Evolutionary conservation across 2,329 filamentous ascomycete species (phyloP), one percentile per base, ranked within the genome.

Genomic region (Paracoccidioides brasiliensis): DNA sequence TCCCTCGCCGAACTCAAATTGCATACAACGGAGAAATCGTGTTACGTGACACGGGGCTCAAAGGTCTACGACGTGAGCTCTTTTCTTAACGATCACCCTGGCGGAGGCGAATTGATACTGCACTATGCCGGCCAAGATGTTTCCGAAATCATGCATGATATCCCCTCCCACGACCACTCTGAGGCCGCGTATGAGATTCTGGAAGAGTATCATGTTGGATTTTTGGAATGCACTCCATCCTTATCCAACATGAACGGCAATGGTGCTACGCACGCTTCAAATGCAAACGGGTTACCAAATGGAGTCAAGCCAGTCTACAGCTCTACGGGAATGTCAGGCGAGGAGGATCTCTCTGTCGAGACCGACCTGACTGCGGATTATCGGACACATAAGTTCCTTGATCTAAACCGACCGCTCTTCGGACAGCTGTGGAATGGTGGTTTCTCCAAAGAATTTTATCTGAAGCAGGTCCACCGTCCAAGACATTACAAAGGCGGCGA

Each of bases 121-220:
- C 87, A 95, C 54, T 95, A 93, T 69, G 93, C 80, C 37, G 91
- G 91, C 62, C 88, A 89, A 70, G 93, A 98, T 70, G 78, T 96
- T 56, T 79, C 81, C 60, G 78, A 83, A 3, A 94, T 96, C 57
- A 77, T 98, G 72, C 83, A 86, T 67, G 90, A 98, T 66, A 78
- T 84, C 58, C 74, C 80, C 45, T 96, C 90, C 38, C 93, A 98
- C 67, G 74, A 77, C 45, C 93, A 98, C 70, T 89, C 86, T 50
- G 90, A 97, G 59, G 80, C 90, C 1, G 93, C 93, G n/a, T 98
- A 96, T 72, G 91, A 97, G 64, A 86, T 97, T 12, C 78, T 98
- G 32, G 88, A 95, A 48, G 93, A 97, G 43, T 85, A 82, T 48
- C 78, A 91, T 14, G 78, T 97, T 58, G 93, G 89, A 14, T 95